Evolutionary conservation across 108 stramenopile genomes (phyloP), one percentile per base, ranked within the genome.

Genomic region (Fistulifera solaris): DNA sequence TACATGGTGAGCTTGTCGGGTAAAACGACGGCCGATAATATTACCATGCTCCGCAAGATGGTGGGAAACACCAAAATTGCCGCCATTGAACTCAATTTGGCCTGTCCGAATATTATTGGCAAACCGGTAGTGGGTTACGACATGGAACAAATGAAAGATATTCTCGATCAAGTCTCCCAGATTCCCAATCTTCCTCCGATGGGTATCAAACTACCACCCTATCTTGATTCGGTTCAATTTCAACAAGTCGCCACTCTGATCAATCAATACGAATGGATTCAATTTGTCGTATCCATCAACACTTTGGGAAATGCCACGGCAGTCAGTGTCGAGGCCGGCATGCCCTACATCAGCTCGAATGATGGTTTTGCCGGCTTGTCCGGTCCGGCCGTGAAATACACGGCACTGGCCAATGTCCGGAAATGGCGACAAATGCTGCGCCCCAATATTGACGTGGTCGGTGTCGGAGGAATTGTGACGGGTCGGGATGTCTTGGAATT

Each of bases 81-180:
- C 12, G 71, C 68, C 17, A 72, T 95, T 19, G 94, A 95, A 63
- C 61, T 95, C 54, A 95, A 95, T 63, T 59, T 95, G 46, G 94
- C 94, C 17, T 95, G 94, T 70, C 89, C 94, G 25, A 95, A 95
- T 58, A 73, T 95, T n/a, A 85, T 89, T 50, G 94, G 94, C 2
- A 91, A 95, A 56, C 94, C 94, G 14, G 92, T 87, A 27, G 85
- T 95, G 49, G 94, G 85, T 21, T 95, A 92, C 67, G 94, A 95
- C 50, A 85, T 91, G 68, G 86, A 78, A 5, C 94, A 95, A 66
- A 77, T 95, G 81, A 65, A 76, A 45, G 63, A 63, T 48, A 85
- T 85, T 21, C 56, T 95, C 26, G 56, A 76, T 52, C 58, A 75
- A 64, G 66, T 93, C 45, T 60, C 75, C 61, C 2, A 65, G 39